Evolutionary conservation across 2,329 filamentous ascomycete species (phyloP).

Genomic region (Aspergillus niger): DNA sequence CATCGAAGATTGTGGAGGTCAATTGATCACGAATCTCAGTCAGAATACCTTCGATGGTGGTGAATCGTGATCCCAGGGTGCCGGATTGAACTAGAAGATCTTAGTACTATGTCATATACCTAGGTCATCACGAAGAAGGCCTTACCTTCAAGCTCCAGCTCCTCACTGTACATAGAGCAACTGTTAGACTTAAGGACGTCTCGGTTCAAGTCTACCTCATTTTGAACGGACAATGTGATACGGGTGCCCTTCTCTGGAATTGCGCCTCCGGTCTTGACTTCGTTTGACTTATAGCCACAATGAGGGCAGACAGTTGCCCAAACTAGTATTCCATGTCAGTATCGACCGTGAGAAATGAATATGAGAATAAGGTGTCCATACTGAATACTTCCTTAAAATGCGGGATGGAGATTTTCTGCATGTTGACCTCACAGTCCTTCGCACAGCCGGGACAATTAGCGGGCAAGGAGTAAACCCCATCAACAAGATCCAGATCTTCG

Average conservation of each 20-base stretch:
- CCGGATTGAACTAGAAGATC: slow-evolving; percentile 73
- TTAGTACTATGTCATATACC: no score
- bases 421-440: no score
- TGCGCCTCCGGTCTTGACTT: slow-evolving; percentile 95
- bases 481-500: slow-evolving; percentile 63
- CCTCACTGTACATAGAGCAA: slow-evolving; percentile 81
- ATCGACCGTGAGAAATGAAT: no score
- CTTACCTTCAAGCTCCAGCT: slow-evolving; percentile 65
- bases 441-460: no score
- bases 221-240: slow-evolving; percentile 71
- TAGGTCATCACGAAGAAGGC: no score
- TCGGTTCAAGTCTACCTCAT: no score
- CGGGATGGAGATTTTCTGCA: no score
- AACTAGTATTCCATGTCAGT: no score
- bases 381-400: no score
- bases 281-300: slow-evolving; percentile 60
- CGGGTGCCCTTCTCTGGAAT: slow-evolving; percentile 83
- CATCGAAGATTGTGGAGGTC: slow-evolving; percentile 79
- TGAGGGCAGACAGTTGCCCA: no score
- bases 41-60: slow-evolving; percentile 90
- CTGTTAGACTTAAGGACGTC: slow-evolving; percentile 97
- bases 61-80: slow-evolving; percentile 93
- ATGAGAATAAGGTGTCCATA: no score
- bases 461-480: no score
- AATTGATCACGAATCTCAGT: slow-evolving; percentile 92